Evolutionary conservation across 495 filamentous ascomycete genomes (phyloP), one percentile per base, ranked within the genome.

Genomic region (Neurospora cerealis): DNA sequence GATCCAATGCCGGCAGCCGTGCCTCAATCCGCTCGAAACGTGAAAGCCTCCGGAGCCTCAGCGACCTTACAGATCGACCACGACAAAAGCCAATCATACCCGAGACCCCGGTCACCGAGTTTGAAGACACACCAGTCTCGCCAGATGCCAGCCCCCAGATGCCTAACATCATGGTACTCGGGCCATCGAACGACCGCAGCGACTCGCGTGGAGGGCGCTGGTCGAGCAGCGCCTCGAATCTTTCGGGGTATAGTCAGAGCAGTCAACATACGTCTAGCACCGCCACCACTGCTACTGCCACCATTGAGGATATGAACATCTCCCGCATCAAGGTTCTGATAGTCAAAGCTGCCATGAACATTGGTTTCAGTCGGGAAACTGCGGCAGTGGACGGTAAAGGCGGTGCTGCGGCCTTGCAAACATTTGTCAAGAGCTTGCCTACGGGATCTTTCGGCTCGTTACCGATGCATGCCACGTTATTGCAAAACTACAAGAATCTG

Each of bases 61-160:
- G 72, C 7, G 80, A 80, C 21, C 71, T 70, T 28, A 70, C 75
- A 19, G 77, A 79, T 24, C 75, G 77, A 41, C 79, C 81, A 10
- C 83, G 80, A 28, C 74, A 77, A 39, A 80, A 77, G 21, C 77
- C 79, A 19, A 75, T 81, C 5, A 80, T 86, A 11, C 94, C 94
- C 11, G 94, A 97, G 83, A 97, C 94, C 0, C 94, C 94, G 0
- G 94, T 93, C 2, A 97, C 94, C 11, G 93, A 97, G 75, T 97
- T 97, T 79, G 94, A 97, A 79, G 94, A 97, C 78, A 91, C 89
- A 0, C 91, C 91, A 5, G 86, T 93, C 17, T 95, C 93, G 9
- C 93, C 93, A 0, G 91, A 94, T 37, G 89, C 93, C 71, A 91
- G 88, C 17, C 89, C 88, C 2, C 86, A 86, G 70, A 86, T 93